Conservation (phyloP, 306 rosid species). For the Gillenia trifoliata region DNA sequence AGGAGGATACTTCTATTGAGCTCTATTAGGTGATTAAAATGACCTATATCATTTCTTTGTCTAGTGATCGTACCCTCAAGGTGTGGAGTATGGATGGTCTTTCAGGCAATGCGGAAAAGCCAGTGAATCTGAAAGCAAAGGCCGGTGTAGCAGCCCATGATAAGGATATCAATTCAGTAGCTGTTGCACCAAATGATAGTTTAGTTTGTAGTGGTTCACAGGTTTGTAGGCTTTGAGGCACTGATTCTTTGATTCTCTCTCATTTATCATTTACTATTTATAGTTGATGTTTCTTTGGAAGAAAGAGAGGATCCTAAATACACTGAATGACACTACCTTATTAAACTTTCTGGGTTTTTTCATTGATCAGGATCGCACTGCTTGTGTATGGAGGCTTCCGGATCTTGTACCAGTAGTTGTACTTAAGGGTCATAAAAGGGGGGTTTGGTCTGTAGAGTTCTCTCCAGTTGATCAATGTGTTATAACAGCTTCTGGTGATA, state of each 20-base stretch:
- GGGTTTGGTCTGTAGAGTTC: conserved; percentile 94
- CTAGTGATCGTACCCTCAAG: conserved; percentile 87
- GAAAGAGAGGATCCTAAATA: neutral
- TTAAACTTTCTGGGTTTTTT: neutral
- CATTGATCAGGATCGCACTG: conserved; percentile 77
- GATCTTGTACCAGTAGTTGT: conserved; percentile 67
- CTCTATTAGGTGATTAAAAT: conserved; percentile 10
- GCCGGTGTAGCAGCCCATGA: conserved; percentile 95
- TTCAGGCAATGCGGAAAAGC: conserved; percentile 34
- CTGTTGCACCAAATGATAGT: conserved; percentile 94
- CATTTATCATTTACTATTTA: neutral
- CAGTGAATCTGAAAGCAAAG: conserved; percentile 72
- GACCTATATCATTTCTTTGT: conserved; percentile 10
- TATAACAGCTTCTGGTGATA: conserved; percentile 91
- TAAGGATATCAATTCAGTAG: conserved; percentile 89
- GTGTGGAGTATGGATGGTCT: conserved; percentile 81
- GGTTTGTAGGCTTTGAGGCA: conserved; percentile 44
- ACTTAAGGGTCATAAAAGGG: conserved; percentile 91
- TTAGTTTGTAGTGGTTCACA: conserved; percentile 95
- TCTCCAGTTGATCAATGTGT: conserved; percentile 98
- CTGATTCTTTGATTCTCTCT: conserved; percentile 2
- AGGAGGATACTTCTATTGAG: neutral
- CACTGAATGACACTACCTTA: conserved; percentile 5
- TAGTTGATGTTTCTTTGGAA: neutral
- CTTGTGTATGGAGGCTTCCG: conserved; percentile 94